These are phyloP conservation scores for Boeremia exigua DNA, from an alignment of 2,329 filamentous ascomycete genomes.

Conservation along the genomic window DNA sequence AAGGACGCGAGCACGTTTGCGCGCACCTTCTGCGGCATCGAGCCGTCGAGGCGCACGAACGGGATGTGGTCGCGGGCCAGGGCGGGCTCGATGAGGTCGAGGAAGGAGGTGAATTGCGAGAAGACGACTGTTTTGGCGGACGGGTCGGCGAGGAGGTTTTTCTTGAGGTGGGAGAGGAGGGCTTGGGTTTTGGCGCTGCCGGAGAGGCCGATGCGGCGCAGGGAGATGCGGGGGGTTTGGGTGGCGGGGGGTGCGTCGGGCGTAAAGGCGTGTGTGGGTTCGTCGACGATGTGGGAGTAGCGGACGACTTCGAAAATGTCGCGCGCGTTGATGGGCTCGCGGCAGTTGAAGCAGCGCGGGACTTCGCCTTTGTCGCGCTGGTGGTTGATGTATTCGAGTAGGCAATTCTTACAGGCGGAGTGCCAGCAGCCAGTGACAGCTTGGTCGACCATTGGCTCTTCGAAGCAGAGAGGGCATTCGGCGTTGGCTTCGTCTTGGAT, in stretches of 20 bases:
- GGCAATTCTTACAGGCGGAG: constrained; percentile 90
- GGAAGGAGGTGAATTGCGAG: constrained; percentile 95
- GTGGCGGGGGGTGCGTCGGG: constrained; percentile 37
- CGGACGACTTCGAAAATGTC: constrained; percentile 93
- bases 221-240: constrained; percentile 60
- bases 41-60: constrained; percentile 88
- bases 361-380: constrained; percentile 77
- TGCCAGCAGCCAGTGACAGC: constrained; percentile 98
- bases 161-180: constrained; percentile 76
- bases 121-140: constrained; percentile 89
- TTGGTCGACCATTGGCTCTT: constrained; percentile 95
- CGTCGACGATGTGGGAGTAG: constrained; percentile 66
- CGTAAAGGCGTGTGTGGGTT: constrained; percentile 50
- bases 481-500: constrained; percentile 88
- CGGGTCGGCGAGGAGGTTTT: constrained; percentile 69
- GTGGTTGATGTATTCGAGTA: constrained; percentile 89
- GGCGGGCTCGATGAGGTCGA: constrained; percentile 86
- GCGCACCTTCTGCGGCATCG: constrained; percentile 84
- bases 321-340: constrained; percentile 77
- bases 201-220: constrained; percentile 66
- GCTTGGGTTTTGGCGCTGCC: constrained; percentile 90
- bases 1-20: constrained; percentile 81
- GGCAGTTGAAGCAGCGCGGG: constrained; percentile 89
- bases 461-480: constrained; percentile 93
- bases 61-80: constrained; percentile 74